Conservation (phyloP, 257 asterid genomes). For the Solanum medicagineum region DNA sequence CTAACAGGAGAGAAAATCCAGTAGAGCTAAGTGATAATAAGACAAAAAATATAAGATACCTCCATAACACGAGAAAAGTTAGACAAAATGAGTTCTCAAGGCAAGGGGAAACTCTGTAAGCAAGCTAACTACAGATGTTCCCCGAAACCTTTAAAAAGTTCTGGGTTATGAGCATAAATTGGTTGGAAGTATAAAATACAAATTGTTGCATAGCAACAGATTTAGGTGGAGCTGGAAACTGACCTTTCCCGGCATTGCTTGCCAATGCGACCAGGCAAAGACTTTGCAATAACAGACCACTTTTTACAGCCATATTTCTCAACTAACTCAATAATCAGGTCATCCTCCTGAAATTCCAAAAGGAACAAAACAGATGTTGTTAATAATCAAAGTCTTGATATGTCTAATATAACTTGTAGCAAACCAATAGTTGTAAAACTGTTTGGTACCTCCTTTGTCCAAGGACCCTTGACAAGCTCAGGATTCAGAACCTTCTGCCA, state of each 20-base stretch:
- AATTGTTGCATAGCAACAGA: neutral
- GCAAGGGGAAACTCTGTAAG: neutral
- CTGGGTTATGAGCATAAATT: neutral
- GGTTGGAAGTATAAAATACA: neutral
- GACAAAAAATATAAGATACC: neutral
- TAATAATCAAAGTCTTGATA: neutral
- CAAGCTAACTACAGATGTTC: neutral
- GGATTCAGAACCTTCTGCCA: constrained; percentile 91
- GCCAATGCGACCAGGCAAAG: constrained; percentile 76
- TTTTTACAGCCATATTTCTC: constrained; percentile 45
- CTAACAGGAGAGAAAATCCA: neutral
- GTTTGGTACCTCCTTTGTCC: constrained; percentile 59
- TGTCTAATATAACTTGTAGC: neutral
- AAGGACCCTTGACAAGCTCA: constrained; percentile 69
- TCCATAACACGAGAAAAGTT: neutral
- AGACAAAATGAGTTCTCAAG: neutral
- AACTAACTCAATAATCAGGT: constrained; percentile 42
- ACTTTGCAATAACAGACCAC: constrained; percentile 62
- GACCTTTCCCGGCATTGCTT: constrained; percentile 93
- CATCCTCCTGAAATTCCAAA: constrained; percentile 59
- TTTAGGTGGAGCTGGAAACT: neutral
- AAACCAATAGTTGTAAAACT: neutral
- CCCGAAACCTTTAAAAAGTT: neutral
- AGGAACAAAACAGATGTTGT: neutral
- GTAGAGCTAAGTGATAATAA: neutral